A percentile compares a stretch with the other conserved stretches of the same genome.
These are phyloP conservation scores for Astragalus membranaceus DNA, from an alignment of 306 rosid genomes.

Conservation along the genomic window DNA sequence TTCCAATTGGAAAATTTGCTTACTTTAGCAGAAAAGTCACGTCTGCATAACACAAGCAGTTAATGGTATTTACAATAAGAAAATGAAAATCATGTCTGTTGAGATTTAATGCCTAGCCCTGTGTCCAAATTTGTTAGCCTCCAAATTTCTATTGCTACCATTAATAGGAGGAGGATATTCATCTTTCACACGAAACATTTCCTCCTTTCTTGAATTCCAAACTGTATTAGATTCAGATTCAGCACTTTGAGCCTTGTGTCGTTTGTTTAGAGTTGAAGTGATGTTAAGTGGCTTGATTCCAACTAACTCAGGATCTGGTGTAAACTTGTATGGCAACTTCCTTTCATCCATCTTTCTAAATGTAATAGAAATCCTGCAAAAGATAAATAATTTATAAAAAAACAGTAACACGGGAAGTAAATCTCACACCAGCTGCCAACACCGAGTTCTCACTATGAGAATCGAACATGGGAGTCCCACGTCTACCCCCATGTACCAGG, in stretches of 20 bases:
- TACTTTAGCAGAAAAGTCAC: too few relatives aligned
- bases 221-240: neutral
- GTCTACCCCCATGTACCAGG: too few relatives aligned
- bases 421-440: too few relatives aligned
- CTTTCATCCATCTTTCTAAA: constrained; percentile 50
- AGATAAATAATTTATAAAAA: neutral
- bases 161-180: neutral
- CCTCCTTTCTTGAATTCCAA: neutral
- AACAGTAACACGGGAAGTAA: neutral
- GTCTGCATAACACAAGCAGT: too few relatives aligned
- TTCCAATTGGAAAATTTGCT: too few relatives aligned
- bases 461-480: too few relatives aligned
- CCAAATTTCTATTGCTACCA: constrained; percentile 10
- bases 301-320: constrained; percentile 32
- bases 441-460: too few relatives aligned
- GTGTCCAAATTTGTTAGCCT: neutral
- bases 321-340: constrained; percentile 38
- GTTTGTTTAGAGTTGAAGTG: constrained; percentile 1
- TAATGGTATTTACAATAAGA: neutral
- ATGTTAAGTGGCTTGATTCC: constrained; percentile 29
- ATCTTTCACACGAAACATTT: constrained; percentile 2
- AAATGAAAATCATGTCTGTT: neutral
- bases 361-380: constrained; percentile 59
- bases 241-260: neutral
- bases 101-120: neutral